Conservation (phyloP, 306 rosid genomes). For the Cajanus cajan region DNA sequence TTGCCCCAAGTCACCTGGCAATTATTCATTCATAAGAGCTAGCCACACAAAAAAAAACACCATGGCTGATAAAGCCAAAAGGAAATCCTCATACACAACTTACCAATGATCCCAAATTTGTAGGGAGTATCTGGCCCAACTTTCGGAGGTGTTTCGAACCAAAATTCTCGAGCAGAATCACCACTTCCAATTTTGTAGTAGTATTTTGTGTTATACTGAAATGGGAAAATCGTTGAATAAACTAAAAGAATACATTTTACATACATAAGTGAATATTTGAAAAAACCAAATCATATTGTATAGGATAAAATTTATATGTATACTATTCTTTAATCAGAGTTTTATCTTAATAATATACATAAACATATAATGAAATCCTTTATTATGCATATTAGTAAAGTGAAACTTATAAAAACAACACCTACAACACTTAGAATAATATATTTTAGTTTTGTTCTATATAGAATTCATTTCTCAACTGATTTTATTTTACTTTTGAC, state of each 20-base stretch:
- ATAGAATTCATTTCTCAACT: not conserved
- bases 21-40: constrained; percentile 26
- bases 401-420: too few species aligned
- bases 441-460: too few species aligned
- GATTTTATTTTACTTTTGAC: constrained; percentile 15
- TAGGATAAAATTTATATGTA: too few species aligned
- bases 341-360: too few species aligned
- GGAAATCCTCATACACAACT: constrained; percentile 14
- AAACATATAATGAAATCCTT: too few species aligned
- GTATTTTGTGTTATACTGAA: constrained; percentile 78
- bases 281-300: constrained; percentile 13
- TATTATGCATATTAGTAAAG: too few species aligned
- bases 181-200: constrained; percentile 83
- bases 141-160: constrained; percentile 78
- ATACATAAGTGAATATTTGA: not conserved
- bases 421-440: too few species aligned
- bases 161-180: constrained; percentile 83
- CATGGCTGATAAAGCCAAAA: too few species aligned
- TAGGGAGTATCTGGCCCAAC: constrained; percentile 66
- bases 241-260: not conserved
- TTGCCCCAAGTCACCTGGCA: constrained; percentile 96
- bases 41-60: not conserved
- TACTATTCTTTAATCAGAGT: too few species aligned
- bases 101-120: constrained; percentile 94
- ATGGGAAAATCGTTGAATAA: constrained; percentile 26